These are phyloP conservation scores for Lasiodiplodia hormozganensis DNA, from an alignment of 2,329 filamentous ascomycete species.

Conservation along the genomic window DNA sequence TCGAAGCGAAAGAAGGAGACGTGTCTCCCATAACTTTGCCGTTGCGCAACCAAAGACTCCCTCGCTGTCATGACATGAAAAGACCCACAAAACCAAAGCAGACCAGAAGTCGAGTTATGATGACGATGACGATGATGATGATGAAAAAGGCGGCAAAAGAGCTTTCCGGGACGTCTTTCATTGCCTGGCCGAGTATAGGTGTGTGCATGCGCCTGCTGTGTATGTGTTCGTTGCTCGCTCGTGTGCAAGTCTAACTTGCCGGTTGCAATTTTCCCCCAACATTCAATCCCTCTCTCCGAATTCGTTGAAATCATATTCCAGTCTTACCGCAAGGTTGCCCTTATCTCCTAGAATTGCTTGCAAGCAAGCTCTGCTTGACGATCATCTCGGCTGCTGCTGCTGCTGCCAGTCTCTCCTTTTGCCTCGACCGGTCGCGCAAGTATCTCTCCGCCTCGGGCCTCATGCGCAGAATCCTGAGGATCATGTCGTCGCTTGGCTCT, in stretches of 20 bases:
- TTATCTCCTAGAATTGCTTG: conserved; percentile 24
- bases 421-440: conserved; percentile 86
- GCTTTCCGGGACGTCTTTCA: conserved; percentile 15
- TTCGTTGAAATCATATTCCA: background rate
- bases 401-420: conserved; percentile 91
- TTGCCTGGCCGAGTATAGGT: conserved; percentile 21
- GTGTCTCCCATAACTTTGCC: conserved; percentile 5
- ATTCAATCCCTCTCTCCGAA: background rate
- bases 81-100: conserved; percentile 19
- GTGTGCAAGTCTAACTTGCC: conserved; percentile 17
- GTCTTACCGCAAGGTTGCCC: too few relatives aligned
- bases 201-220: conserved; percentile 22
- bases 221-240: conserved; percentile 15
- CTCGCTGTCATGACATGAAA: conserved; percentile 16
- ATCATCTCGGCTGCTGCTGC: conserved; percentile 92
- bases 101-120: conserved; percentile 2
- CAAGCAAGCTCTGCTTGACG: conserved; percentile 81
- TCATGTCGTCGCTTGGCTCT: conserved; percentile 98
- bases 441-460: conserved; percentile 87
- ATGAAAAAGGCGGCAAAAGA: conserved; percentile 12
- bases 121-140: background rate
- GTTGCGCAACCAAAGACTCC: conserved; percentile 18
- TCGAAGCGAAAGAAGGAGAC: background rate
- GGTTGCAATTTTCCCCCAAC: conserved; percentile 12
- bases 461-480: conserved; percentile 93